A percentile compares a stretch with the other conserved stretches of the same genome.
Conservation (phyloP, 257 asterid species). For the Henckelia pumila region DNA sequence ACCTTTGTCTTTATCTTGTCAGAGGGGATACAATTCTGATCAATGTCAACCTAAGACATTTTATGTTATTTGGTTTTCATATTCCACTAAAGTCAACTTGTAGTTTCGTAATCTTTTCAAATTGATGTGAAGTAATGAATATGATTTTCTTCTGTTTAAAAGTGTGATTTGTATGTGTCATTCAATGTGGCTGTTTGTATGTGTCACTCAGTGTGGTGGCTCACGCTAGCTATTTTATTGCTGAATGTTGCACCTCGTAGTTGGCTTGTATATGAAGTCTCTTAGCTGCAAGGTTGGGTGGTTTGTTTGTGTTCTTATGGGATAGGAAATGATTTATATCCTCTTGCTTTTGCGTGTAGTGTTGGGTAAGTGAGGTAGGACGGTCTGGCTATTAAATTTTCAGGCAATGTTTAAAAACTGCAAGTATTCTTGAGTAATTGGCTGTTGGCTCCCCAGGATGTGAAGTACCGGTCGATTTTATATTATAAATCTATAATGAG, state of each 20-base stretch:
- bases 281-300: neutral
- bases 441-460: no score
- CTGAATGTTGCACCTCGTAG: slow-evolving; percentile 11
- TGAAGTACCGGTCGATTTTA: neutral
- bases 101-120: slow-evolving; percentile 7
- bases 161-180: neutral
- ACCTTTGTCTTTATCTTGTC: slow-evolving; percentile 3
- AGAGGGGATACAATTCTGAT: neutral
- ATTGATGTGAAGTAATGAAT: slow-evolving; percentile 11
- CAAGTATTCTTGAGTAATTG: neutral
- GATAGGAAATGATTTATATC: neutral
- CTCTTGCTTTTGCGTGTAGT: neutral
- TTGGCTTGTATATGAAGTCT: slow-evolving; percentile 2
- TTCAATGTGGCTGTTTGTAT: neutral
- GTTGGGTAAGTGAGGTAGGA: neutral
- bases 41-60: slow-evolving; percentile 2
- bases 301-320: neutral
- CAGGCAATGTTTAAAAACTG: neutral
- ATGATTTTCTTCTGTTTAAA: slow-evolving; percentile 1
- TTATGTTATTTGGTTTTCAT: neutral
- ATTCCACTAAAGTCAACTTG: neutral
- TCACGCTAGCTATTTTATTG: neutral
- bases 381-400: neutral
- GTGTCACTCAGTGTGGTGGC: neutral
- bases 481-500: neutral